Conservation (phyloP, 176 grass and related monocot genomes). For the Aechmea fasciata region DNA sequence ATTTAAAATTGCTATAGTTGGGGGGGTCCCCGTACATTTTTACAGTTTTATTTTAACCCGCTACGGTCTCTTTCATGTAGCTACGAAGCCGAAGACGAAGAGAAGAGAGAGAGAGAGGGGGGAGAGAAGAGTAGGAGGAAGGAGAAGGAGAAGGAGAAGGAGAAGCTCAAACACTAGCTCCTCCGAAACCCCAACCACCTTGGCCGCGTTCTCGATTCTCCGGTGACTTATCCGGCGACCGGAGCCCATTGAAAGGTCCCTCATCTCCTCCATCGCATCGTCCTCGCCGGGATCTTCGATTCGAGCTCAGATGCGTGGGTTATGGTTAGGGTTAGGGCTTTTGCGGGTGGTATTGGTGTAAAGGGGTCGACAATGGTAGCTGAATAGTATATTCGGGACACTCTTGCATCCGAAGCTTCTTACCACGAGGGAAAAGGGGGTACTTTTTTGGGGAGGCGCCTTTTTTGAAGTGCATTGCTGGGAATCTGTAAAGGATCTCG, state of each 20-base stretch:
- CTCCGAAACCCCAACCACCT: conserved; percentile 3
- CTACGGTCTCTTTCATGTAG: conserved; percentile 27
- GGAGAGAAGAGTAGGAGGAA: not conserved
- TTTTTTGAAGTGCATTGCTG: conserved; percentile 22
- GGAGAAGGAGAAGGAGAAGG: conserved; percentile 6
- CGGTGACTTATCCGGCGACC: not conserved
- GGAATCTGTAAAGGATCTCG: conserved; percentile 28
- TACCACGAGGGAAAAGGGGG: conserved; percentile 16
- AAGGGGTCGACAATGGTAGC: not conserved
- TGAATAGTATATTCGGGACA: conserved; percentile 20
- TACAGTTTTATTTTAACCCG: conserved; percentile 27
- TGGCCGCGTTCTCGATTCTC: not conserved
- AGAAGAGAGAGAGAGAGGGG: not conserved
- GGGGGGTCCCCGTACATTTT: too few species aligned
- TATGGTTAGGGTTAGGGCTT: conserved; percentile 13
- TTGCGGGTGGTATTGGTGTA: conserved; percentile 4
- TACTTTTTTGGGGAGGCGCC: conserved; percentile 16
- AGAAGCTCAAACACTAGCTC: conserved; percentile 15
- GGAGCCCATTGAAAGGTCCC: conserved; percentile 7
- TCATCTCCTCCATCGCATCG: not conserved
- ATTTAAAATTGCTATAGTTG: too few species aligned
- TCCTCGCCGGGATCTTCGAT: not conserved
- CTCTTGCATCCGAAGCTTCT: conserved; percentile 25
- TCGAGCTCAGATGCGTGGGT: conserved; percentile 6
- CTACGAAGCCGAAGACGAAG: conserved; percentile 8